Base-by-base conservation (phyloP, 371 early-diverging fungal genomes). In the Umbelopsis sp. region DNA sequence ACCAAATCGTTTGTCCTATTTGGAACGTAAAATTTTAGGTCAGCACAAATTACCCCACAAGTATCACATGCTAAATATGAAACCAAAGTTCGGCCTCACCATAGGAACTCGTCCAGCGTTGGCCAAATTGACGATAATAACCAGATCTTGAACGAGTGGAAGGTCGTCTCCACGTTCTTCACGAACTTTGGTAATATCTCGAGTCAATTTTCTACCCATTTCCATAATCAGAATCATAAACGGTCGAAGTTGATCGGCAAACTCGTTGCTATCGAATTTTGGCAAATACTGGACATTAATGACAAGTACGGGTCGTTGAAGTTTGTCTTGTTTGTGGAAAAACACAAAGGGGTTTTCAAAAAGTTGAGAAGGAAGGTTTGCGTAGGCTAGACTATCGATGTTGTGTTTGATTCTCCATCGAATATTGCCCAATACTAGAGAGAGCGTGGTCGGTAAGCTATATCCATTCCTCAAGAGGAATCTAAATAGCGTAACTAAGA, bases 181-280 rank as follows among this genome's bases (percentile, higher is more conserved):
- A 16, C 70, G 51, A 12, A 70, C 70, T 41, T 64, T 63, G 12
- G 83, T 78, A 44, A 78, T 72, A 66, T 78, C 76, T 65, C 76
- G 70, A 41, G 75, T 80, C 11, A 74, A 44, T 63, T 73, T 76
- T 29, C 83, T 57, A 14, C 73, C 79, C 18, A 80, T 78, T 70
- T 83, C 84, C 81, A 83, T 80, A 37, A 83, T 68, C 44, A 81
- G 72, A 24, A 77, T 74, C 10, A 80, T 77, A 70, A 76, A 81
- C 24, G 75, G 74, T 68, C 67, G 63, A 12, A 83, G 74, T 51
- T 72, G 63, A 2, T 76, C 71, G 5, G 78, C 71, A 18, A 83
- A 51, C 11, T 62, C 38, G 44, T 69, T 76, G n/a, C 72, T 68
- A 20, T 76, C 74, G 62, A 80, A 77, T 37, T 76, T 76, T 25